Conservation (phyloP, 495 filamentous ascomycete species). For the Xeromyces bisporus region DNA sequence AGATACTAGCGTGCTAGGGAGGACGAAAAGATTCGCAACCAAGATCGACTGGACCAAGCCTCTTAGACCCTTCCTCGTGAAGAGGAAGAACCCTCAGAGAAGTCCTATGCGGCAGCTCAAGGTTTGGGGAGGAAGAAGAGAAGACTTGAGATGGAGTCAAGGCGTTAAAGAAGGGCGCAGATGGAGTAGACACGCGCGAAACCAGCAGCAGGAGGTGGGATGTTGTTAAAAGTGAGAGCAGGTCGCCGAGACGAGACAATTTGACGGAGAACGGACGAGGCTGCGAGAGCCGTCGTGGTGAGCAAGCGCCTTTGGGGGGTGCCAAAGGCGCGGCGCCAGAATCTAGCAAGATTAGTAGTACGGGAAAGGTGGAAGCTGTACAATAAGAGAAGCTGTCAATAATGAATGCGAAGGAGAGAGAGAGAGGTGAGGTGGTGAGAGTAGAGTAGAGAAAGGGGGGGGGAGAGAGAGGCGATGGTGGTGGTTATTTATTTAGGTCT, state of each 20-base stretch:
- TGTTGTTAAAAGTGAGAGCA: slow-evolving; percentile 49
- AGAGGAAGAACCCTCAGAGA: slow-evolving; percentile 94
- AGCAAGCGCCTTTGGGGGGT: slow-evolving; percentile 42
- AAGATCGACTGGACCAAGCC: slow-evolving; percentile 67
- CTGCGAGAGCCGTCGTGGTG: slow-evolving; percentile 67
- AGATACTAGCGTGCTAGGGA: slow-evolving; percentile 61
- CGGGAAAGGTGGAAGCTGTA: neutral
- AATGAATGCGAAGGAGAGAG: too few relatives aligned
- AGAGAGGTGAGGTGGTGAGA: neutral
- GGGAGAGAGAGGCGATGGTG: too few relatives aligned
- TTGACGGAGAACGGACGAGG: slow-evolving; percentile 55
- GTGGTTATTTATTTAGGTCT: neutral
- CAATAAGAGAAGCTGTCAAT: neutral
- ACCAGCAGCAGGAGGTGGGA: slow-evolving; percentile 57
- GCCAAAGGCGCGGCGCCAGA: slow-evolving; percentile 40
- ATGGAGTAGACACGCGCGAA: slow-evolving; percentile 34
- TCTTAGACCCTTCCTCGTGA: slow-evolving; percentile 81
- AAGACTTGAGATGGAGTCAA: slow-evolving; percentile 37
- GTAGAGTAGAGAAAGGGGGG: neutral
- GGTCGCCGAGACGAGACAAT: slow-evolving; percentile 48
- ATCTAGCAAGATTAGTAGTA: neutral
- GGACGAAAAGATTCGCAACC: slow-evolving; percentile 79
- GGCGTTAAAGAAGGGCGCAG: slow-evolving; percentile 33
- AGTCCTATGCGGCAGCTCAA: slow-evolving; percentile 99
- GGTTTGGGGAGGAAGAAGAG: slow-evolving; percentile 37